Percentiles rank a stretch among this genome's conserved stretches.
Evolutionary conservation across 257 asterid species (phyloP).

Genomic region (Fraxinus pennsylvanica): DNA sequence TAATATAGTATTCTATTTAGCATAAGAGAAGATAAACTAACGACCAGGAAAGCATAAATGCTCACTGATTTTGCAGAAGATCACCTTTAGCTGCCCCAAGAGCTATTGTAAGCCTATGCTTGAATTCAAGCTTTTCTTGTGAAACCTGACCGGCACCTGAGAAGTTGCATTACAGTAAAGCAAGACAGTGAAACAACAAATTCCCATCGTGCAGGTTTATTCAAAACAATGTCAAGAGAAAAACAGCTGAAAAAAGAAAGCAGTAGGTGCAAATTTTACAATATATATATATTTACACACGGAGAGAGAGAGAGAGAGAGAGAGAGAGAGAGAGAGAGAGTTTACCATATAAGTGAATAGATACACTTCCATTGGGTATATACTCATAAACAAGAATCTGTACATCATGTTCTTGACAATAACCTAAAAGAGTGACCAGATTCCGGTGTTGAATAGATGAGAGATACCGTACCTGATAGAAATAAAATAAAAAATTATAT

Average conservation of each 20-base stretch:
- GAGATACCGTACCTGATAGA: slow-evolving; percentile 75
- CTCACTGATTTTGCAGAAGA: slow-evolving; percentile 96
- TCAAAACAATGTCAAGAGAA: slow-evolving; percentile 1
- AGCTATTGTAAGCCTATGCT: slow-evolving; percentile 93
- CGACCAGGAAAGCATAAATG: slow-evolving; percentile 84
- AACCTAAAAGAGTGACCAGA: slow-evolving; percentile 79
- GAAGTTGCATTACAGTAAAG: slow-evolving; percentile 21
- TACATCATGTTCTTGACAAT: slow-evolving; percentile 82
- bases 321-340: slow-evolving; percentile 17
- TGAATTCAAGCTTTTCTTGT: slow-evolving; percentile 88
- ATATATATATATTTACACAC: neutral
- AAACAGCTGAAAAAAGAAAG: slow-evolving; percentile 3
- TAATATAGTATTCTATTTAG: slow-evolving; percentile 28
- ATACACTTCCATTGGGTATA: slow-evolving; percentile 91
- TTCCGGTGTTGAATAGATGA: slow-evolving; percentile 84
- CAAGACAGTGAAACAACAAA: neutral
- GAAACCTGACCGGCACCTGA: slow-evolving; percentile 85
- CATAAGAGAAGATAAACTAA: slow-evolving; percentile 48
- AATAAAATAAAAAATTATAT: slow-evolving; percentile 27
- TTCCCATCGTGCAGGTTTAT: neutral
- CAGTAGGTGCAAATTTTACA: slow-evolving; percentile 5
- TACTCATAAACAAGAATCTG: slow-evolving; percentile 90
- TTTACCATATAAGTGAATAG: slow-evolving; percentile 81
- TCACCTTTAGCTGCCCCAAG: slow-evolving; percentile 99
- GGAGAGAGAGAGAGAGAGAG: neutral